Base-by-base conservation (phyloP, 805 yeast genomes). In the Candida montana region DNA sequence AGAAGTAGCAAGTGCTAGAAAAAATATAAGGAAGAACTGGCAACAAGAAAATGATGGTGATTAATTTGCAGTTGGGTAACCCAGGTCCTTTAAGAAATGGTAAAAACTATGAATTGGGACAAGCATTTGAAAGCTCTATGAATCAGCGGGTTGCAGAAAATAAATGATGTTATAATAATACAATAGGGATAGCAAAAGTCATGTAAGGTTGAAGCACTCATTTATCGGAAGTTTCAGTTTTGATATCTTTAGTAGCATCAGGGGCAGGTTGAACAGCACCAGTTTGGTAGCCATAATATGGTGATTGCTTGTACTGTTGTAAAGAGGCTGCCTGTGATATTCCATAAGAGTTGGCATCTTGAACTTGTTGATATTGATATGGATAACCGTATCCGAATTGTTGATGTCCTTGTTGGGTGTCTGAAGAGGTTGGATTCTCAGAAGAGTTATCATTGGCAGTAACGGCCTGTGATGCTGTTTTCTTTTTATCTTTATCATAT, bases 401-500 rank as follows among this genome's bases (percentile, higher is more conserved):
- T 15, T 40, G 48, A 15, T n/a, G 18, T 18, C 35, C 46, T 3
- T 33, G 42, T 5, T 44, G 45, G 8, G 35, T 16, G 11, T 32
- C 40, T 19, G 38, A 4, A 13, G 28, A 30, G 18, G 12, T 17
- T 8, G 8, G 11, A 5, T 7, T 10, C 11, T 41, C 37, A 21
- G 31, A 7, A 21, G 37, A 5, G 7, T 35, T 9, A 11, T 30
- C 30, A 9, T 34, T 8, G 16, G 41, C n/a, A 11, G 37, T 16
- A 26, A 31, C 23, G 9, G 31, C 13, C n/a, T 35, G 19, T 4
- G 32, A 13, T 10, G 32, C 15, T n/a, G 17, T 17, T 26, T 39
- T 37, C 33, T 50, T 52, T 31, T 51, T 47, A 8, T 48, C 52
- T 29, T 49, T 51, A 4, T 51, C 49, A 30, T 49, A 52, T 12